phyloP scores from a whole-genome alignment of 2,329 filamentous ascomycete genomes.

The Ceratocystis eucalypticola region DNA sequence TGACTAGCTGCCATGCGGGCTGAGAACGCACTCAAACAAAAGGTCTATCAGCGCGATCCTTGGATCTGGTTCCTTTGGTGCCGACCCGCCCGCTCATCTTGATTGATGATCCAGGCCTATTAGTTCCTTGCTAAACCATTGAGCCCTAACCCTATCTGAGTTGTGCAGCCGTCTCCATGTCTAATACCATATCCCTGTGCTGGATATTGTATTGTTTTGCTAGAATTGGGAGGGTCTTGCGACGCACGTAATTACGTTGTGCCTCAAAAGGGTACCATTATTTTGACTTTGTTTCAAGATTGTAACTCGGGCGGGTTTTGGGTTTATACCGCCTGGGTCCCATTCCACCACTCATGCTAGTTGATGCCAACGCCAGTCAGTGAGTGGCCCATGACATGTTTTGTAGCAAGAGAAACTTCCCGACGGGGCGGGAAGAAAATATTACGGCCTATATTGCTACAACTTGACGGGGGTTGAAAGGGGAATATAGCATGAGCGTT shows the following conservation, averaged over 20 bases:
- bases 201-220: not conserved
- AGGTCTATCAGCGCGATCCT: not conserved
- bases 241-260: not conserved
- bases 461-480: not conserved
- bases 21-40: not conserved
- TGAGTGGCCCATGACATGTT: not conserved
- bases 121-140: no score
- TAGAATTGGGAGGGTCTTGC: not conserved
- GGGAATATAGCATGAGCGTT: not conserved
- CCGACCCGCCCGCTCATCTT: not conserved
- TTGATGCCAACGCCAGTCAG: not conserved
- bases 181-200: not conserved
- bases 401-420: slow-evolving; percentile 3
- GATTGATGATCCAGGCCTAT: not conserved
- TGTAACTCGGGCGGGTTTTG: not conserved
- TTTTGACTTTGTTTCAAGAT: slow-evolving; percentile 5
- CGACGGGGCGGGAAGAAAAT: not conserved
- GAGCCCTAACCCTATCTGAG: no score
- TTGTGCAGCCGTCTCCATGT: not conserved
- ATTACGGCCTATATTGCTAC: not conserved
- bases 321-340: not conserved
- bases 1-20: not conserved
- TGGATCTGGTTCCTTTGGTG: not conserved
- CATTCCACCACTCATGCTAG: slow-evolving; percentile 1
- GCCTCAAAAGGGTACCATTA: not conserved